Conservation (phyloP, 208 protist species). For the Wallacemonas sp. region DNA sequence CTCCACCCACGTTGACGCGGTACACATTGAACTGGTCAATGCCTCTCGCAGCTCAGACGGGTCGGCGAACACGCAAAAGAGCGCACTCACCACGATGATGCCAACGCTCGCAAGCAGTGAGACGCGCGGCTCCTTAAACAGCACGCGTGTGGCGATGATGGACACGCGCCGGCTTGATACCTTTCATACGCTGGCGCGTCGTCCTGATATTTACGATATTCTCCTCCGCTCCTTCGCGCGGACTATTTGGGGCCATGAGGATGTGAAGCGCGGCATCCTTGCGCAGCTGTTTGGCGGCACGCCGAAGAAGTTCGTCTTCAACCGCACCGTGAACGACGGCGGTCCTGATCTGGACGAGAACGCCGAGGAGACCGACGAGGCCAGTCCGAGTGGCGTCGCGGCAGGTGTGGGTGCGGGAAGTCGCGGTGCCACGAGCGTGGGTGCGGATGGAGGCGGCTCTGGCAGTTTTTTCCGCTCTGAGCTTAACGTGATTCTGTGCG, state of each 20-base stretch:
- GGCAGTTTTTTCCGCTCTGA: conserved; percentile 89
- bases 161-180: conserved; percentile 68
- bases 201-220: conserved; percentile 95
- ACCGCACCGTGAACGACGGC: conserved; percentile 2
- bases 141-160: conserved; percentile 24
- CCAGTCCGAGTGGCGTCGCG: background rate
- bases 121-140: conserved; percentile 4
- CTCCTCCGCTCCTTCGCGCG: conserved; percentile 96
- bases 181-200: conserved; percentile 75
- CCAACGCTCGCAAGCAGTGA: conserved; percentile 13
- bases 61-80: conserved; percentile 12
- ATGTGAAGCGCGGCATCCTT: conserved; percentile 99
- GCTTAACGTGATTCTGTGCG: conserved; percentile 99
- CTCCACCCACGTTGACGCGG: conserved; percentile 96
- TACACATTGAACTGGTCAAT: conserved; percentile 95
- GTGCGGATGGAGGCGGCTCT: background rate
- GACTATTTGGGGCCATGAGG: conserved; percentile 97
- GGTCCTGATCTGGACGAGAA: background rate
- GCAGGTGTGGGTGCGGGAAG: background rate
- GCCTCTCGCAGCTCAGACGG: conserved; percentile 24
- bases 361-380: background rate
- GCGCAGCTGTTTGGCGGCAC: conserved; percentile 98
- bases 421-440: conserved; percentile 4
- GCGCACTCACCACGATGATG: conserved; percentile 1
- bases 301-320: conserved; percentile 90